Conservation (phyloP, 352 stramenopile species). For the Phytophthora megakarya region DNA sequence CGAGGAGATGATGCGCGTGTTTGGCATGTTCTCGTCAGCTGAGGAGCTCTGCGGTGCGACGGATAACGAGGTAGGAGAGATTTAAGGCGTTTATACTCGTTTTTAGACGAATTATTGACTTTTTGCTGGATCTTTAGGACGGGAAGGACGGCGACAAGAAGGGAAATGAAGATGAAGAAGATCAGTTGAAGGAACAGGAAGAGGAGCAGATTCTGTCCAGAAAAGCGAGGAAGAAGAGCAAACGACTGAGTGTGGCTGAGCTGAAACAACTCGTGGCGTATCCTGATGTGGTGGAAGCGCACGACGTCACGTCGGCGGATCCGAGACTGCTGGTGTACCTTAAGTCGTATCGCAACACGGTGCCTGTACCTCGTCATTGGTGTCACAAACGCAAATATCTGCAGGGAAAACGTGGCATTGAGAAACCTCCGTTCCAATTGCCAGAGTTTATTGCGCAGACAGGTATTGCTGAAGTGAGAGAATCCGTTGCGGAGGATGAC, state of each 20-base stretch:
- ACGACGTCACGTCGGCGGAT: constrained; percentile 97
- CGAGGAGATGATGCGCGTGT: constrained; percentile 90
- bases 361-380: constrained; percentile 97
- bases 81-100: not conserved
- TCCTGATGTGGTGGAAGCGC: constrained; percentile 95
- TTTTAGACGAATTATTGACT: not conserved
- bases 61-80: constrained; percentile 45
- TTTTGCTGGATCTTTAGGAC: constrained; percentile 29
- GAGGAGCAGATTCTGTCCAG: constrained; percentile 79
- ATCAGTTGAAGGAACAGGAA: constrained; percentile 36
- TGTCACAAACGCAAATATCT: constrained; percentile 99
- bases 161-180: constrained; percentile 21
- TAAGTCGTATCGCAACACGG: constrained; percentile 96
- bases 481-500: constrained; percentile 80
- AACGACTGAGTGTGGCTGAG: constrained; percentile 94
- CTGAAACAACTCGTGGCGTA: constrained; percentile 95
- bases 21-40: constrained; percentile 81
- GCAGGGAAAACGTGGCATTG: constrained; percentile 95
- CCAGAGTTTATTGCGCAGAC: constrained; percentile 99
- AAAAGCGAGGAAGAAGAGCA: constrained; percentile 94
- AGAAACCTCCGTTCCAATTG: constrained; percentile 95
- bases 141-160: constrained; percentile 32
- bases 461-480: constrained; percentile 85
- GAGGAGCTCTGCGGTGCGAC: constrained; percentile 78
- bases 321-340: constrained; percentile 95